A percentile compares a stretch with the other conserved stretches of the same genome.
These are phyloP conservation scores for Closterium sp. DNA, from an alignment of 139 green algal species.

Conservation along the genomic window DNA sequence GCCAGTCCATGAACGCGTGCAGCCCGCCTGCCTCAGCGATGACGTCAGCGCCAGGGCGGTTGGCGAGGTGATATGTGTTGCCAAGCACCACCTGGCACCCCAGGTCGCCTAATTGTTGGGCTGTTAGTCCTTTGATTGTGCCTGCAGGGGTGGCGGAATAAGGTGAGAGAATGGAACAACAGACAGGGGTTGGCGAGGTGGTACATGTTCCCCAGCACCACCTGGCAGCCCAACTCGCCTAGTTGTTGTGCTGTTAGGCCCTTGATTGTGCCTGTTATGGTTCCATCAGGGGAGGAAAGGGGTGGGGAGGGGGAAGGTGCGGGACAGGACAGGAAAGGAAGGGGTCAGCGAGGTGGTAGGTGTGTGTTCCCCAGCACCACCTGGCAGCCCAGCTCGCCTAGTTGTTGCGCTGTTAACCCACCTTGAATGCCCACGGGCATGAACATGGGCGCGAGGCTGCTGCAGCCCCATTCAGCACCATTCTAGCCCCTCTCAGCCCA, in stretches of 20 bases:
- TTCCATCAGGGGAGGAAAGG: background rate
- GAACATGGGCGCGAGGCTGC: background rate
- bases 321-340: no score
- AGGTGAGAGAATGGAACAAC: background rate
- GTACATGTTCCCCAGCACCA: conserved; percentile 97
- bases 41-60: conserved; percentile 71
- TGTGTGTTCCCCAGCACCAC: no score
- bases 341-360: no score
- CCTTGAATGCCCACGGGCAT: background rate
- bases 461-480: background rate
- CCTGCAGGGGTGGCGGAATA: conserved; percentile 57
- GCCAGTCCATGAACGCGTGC: conserved; percentile 90
- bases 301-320: no score
- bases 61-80: conserved; percentile 93
- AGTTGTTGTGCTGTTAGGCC: conserved; percentile 69
- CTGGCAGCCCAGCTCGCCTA: no score
- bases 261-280: conserved; percentile 77
- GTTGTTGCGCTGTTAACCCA: no score
- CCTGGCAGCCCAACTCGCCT: conserved; percentile 74
- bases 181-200: conserved; percentile 65
- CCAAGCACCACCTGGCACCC: conserved; percentile 87
- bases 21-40: conserved; percentile 69
- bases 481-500: background rate
- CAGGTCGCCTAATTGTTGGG: conserved; percentile 61
- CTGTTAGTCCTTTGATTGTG: conserved; percentile 83